Evolutionary conservation across 2,329 filamentous ascomycete genomes (phyloP).

Genomic region (Aureobasidium sp.): DNA sequence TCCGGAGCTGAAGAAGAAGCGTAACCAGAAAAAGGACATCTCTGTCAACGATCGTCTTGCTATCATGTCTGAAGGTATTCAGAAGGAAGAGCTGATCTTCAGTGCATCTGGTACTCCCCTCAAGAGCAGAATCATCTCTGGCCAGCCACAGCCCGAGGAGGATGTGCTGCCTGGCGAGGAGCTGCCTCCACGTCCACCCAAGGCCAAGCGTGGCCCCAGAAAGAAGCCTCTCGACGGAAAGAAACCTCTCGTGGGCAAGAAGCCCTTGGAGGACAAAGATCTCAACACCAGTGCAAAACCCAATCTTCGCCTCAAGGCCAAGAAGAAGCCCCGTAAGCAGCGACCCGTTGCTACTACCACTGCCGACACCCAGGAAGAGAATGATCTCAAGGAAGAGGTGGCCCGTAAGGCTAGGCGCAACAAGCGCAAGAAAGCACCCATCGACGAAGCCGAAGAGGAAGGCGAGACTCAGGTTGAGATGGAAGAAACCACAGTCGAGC

Average conservation of each 20-base stretch:
- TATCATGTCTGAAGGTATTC: slow-evolving; percentile 55
- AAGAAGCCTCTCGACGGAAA: slow-evolving; percentile 24
- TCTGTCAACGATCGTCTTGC: slow-evolving; percentile 63
- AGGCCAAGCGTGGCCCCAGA: slow-evolving; percentile 22
- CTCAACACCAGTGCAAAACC: slow-evolving; percentile 22
- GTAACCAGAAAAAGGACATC: slow-evolving; percentile 72
- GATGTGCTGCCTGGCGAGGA: slow-evolving; percentile 28
- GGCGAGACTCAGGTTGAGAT: neutral
- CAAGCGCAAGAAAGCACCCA: slow-evolving; percentile 1
- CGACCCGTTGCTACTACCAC: slow-evolving; percentile 15
- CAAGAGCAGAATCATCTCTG: slow-evolving; percentile 39
- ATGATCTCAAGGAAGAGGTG: slow-evolving; percentile 19
- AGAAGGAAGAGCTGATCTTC: slow-evolving; percentile 60
- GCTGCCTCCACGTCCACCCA: slow-evolving; percentile 24
- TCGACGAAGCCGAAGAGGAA: slow-evolving; percentile 2
- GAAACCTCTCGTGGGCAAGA: slow-evolving; percentile 9
- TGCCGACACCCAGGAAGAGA: slow-evolving; percentile 28
- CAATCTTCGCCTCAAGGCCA: neutral
- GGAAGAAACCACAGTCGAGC: slow-evolving; percentile 26
- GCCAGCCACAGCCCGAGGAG: slow-evolving; percentile 35
- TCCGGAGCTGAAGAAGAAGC: slow-evolving; percentile 62
- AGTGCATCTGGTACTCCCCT: slow-evolving; percentile 37
- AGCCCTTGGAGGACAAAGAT: slow-evolving; percentile 25
- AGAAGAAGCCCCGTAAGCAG: slow-evolving; percentile 15
- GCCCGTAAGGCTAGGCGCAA: neutral